Conservation (phyloP, 495 filamentous ascomycete genomes). For the Beverwykella pulmonaria region DNA sequence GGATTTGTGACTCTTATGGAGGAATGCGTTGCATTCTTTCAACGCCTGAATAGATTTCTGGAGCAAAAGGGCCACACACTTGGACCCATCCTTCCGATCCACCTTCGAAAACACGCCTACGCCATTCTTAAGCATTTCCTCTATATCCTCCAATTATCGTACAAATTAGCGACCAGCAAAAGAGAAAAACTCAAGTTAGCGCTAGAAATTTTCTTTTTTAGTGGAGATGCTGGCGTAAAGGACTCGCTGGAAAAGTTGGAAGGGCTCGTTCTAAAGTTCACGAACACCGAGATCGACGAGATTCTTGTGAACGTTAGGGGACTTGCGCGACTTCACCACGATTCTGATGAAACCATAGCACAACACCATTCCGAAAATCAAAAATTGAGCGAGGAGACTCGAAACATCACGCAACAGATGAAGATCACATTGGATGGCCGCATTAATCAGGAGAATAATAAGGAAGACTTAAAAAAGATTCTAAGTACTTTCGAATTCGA, state of each 20-base stretch:
- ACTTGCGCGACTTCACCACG: not conserved
- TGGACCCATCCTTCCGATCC: too few species aligned
- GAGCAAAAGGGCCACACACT: too few species aligned
- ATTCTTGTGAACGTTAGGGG: not conserved
- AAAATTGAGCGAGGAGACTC: not conserved
- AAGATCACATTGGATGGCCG: not conserved
- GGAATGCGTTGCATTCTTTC: too few species aligned
- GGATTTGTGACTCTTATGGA: not conserved
- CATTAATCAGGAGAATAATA: not conserved
- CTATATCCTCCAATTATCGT: not conserved
- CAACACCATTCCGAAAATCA: not conserved
- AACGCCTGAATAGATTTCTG: too few species aligned
- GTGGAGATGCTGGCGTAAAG: not conserved
- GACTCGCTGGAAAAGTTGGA: slow-evolving; percentile 2
- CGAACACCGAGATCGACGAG: not conserved
- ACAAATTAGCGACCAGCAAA: too few species aligned
- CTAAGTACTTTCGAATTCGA: too few species aligned
- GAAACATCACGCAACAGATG: not conserved
- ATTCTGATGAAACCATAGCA: not conserved
- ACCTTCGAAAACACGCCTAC: not conserved
- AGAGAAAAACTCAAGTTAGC: not conserved
- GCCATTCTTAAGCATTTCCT: slow-evolving; percentile 4
- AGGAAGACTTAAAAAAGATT: not conserved
- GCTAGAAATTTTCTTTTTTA: not conserved
- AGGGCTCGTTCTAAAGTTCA: not conserved